phyloP scores from a whole-genome alignment of 2,329 filamentous ascomycete species.

The Fusarium albidum region DNA sequence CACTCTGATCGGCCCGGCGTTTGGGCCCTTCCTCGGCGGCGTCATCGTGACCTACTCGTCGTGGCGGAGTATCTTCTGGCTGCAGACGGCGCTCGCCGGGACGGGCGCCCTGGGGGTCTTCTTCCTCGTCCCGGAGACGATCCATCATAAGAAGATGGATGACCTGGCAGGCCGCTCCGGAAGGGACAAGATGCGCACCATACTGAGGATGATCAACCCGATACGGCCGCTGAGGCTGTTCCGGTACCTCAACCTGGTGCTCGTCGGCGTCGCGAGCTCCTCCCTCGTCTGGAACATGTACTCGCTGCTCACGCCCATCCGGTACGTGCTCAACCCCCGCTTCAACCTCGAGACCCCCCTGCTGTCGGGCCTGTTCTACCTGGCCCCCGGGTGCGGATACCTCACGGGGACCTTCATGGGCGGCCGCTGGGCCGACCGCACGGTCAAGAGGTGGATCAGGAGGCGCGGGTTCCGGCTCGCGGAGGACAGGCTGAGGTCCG shows the following conservation, averaged over 20 bases:
- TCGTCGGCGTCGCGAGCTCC: slow-evolving; percentile 65
- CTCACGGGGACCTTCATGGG: slow-evolving; percentile 74
- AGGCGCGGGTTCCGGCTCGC: slow-evolving; percentile 67
- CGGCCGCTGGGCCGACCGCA: slow-evolving; percentile 74
- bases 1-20: slow-evolving; percentile 74
- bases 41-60: slow-evolving; percentile 78
- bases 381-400: slow-evolving; percentile 77
- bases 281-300: slow-evolving; percentile 79
- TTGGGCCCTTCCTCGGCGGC: slow-evolving; percentile 76
- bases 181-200: slow-evolving; percentile 57
- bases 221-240: slow-evolving; percentile 70
- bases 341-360: slow-evolving; percentile 73
- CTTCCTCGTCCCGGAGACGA: slow-evolving; percentile 77
- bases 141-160: slow-evolving; percentile 68
- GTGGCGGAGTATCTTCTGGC: slow-evolving; percentile 81
- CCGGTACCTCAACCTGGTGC: slow-evolving; percentile 69
- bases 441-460: slow-evolving; percentile 70
- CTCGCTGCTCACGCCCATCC: slow-evolving; percentile 68
- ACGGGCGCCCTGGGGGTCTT: slow-evolving; percentile 66
- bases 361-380: slow-evolving; percentile 75
- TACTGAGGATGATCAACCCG: slow-evolving; percentile 73
- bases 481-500: slow-evolving; percentile 72
- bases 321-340: slow-evolving; percentile 77
- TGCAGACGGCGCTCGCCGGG: slow-evolving; percentile 74
- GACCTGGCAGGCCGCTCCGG: slow-evolving; percentile 66